Evolutionary conservation across 192 early-diverging fungal genomes (phyloP).

Genomic region (Pilaira anomala): DNA sequence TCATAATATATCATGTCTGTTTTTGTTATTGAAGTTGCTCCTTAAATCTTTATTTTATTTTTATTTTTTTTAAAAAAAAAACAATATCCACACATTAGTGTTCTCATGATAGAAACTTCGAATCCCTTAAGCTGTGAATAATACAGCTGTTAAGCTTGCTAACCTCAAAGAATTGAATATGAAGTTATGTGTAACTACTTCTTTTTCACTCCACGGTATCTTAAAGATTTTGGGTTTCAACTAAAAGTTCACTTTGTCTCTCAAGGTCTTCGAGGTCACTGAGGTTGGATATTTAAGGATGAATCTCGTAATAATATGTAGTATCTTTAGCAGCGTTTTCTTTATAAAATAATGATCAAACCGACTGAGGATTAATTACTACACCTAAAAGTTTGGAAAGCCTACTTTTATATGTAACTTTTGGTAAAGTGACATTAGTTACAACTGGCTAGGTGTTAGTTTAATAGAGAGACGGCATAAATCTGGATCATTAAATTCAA

Average conservation of each 20-base stretch:
- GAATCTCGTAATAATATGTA: slow-evolving; percentile 68
- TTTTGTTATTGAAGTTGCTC: slow-evolving; percentile 91
- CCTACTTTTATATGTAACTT: too few species aligned
- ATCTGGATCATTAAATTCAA: too few species aligned
- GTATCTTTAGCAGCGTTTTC: too few species aligned
- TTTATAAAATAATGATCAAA: too few species aligned
- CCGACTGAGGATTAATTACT: too few species aligned
- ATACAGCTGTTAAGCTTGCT: slow-evolving; percentile 79
- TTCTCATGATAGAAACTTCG: slow-evolving; percentile 96
- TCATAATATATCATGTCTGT: too few species aligned
- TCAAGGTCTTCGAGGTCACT: slow-evolving; percentile 95
- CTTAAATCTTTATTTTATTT: slow-evolving; percentile 91
- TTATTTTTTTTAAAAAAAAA: too few species aligned
- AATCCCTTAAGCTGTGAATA: slow-evolving; percentile 75
- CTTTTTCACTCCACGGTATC: slow-evolving; percentile 84
- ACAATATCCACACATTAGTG: too few species aligned
- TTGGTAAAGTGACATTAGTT: too few species aligned
- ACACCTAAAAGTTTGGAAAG: too few species aligned
- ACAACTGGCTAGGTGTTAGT: too few species aligned
- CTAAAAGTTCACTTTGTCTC: slow-evolving; percentile 84
- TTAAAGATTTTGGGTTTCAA: slow-evolving; percentile 89
- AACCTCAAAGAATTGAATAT: slow-evolving; percentile 91
- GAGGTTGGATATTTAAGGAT: slow-evolving; percentile 92
- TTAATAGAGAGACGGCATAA: too few species aligned
- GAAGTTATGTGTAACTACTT: slow-evolving; percentile 91